Conservation (phyloP, 345 rosid species). For the Anastatica hierochuntica region DNA sequence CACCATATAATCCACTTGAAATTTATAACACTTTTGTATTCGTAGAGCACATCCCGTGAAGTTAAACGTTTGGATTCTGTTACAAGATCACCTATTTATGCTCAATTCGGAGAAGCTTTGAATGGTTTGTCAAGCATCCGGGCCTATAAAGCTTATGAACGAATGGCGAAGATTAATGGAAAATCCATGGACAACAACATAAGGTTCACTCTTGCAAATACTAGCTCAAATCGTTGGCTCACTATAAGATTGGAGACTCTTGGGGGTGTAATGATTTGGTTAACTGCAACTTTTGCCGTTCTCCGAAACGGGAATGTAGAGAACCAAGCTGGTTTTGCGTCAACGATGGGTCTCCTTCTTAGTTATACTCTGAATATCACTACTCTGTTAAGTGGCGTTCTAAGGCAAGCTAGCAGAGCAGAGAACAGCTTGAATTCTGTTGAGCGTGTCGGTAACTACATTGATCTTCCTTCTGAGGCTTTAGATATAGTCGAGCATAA, state of each 20-base stretch:
- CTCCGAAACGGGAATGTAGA: slow-evolving; percentile 57
- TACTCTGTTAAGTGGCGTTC: slow-evolving; percentile 57
- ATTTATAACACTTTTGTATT: slow-evolving; percentile 3
- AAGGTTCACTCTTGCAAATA: slow-evolving; percentile 75
- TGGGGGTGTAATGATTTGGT: slow-evolving; percentile 93
- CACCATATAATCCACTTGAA: background rate
- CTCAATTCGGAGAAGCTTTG: slow-evolving; percentile 92
- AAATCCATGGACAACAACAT: slow-evolving; percentile 86
- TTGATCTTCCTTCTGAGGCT: slow-evolving; percentile 87
- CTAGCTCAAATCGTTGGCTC: slow-evolving; percentile 83
- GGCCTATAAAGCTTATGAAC: slow-evolving; percentile 85
- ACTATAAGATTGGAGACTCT: slow-evolving; percentile 68
- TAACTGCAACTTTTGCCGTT: slow-evolving; percentile 83
- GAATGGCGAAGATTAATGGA: slow-evolving; percentile 68
- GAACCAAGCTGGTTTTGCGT: slow-evolving; percentile 58
- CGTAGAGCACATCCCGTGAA: slow-evolving; percentile 86
- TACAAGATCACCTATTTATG: slow-evolving; percentile 82
- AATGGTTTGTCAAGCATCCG: slow-evolving; percentile 82
- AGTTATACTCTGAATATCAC: slow-evolving; percentile 83
- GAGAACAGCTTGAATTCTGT: slow-evolving; percentile 94
- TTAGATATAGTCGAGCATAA: slow-evolving; percentile 48
- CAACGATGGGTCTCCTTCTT: slow-evolving; percentile 92
- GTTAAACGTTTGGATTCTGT: slow-evolving; percentile 87
- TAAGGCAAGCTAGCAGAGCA: slow-evolving; percentile 85
- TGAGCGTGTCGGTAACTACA: slow-evolving; percentile 79